Base-by-base conservation (phyloP, 2,329 filamentous ascomycete genomes). In the Tolypocladium cylindrosporum region DNA sequence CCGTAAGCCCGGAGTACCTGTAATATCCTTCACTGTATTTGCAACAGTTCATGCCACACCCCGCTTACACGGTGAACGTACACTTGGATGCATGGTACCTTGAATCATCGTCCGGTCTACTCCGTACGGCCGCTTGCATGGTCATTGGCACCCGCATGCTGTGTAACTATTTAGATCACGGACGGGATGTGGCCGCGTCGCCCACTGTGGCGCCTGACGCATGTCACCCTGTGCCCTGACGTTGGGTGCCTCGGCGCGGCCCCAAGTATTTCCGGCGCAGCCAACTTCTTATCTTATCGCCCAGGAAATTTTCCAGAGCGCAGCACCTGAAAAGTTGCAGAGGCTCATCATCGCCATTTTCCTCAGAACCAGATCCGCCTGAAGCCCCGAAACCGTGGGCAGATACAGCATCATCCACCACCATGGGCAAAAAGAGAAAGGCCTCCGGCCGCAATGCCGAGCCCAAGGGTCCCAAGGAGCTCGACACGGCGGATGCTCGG, bases 391-490 rank as follows among this genome's bases (percentile, higher is more conserved):
- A 4, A 10, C 19, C 27, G 31, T 13, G 27, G 4, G 19, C 1
- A 13, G 8, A 21, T 36, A 21, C 53, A 42, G 9, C 45, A 27
- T 13, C 27, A 7, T 37, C 34, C 14, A 42, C 51, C 54, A 71
- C 39, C 48, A 87, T 87, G 84, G 83, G 73, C 11, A 85, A 83
- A 65, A 87, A 86, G 68, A 86, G 89, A 80, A 94, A 92, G 77
- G 86, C 83, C 1, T 77, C 81, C 27, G 77, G 79, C 61, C 78
- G 69, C 62, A 65, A 68, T 55, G 64, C 74, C 39, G 74, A 71
- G 60, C 72, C 77, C 24, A 75, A 73, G 10, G 82, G 80, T 3
- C 81, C 82, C 4, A 78, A 77, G 60, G 83, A 84, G 40, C 68
- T 83, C 60, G 74, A 86, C 67, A 68, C 77, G 54, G 73, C 75